Evolutionary conservation across 441 rosid genomes (phyloP), one percentile per base, ranked within the genome.

Genomic region (Adansonia madagascariensis): DNA sequence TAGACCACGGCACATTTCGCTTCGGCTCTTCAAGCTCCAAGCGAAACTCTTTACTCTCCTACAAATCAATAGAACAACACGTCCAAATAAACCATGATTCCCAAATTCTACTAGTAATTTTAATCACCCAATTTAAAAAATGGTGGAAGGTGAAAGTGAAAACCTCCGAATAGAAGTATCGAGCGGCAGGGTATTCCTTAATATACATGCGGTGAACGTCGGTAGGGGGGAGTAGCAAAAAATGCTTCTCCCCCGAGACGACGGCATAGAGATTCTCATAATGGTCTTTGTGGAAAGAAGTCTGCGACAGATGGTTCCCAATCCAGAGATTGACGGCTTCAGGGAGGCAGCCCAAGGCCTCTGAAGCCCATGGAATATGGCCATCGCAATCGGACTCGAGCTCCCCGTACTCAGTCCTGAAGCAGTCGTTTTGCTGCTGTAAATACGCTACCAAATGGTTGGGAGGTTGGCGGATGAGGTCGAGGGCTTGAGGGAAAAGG

Each of bases 321-420:
- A 93, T 86, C 98, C 98, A 95, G 73, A 92, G 89, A 77, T 95
- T 93, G 22, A 93, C 94, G n/a, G 98, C 98, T 81, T 95, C 98
- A 1, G 97, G 97, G 15, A 76, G 76, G 75, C 87, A 85, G 5
- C 94, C 97, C 0, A 95, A 79, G 10, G 97, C 97, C 65, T 91
- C 93, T 55, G 92, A 83, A 41, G 95, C 94, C 97, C 97, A 91
- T 0, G 81, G 76, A 17, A 93, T 74, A 53, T 95, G 86, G 0
- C 77, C 82, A 47, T 93, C 97, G 52, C 98, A 91, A 20, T 93
- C 98, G 1, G 83, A 78, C 31, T 76, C 87, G 62, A 92, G 78
- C 9, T 50, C 85, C 0, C 84, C 74, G 65, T 89, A 94, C 89
- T 95, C 98, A 2, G 88, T 77, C 68, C 92, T 81, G 55, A 95